Evolutionary conservation across 1,284 basidiomycete genomes (phyloP).

Genomic region (Leccinum variabile): DNA sequence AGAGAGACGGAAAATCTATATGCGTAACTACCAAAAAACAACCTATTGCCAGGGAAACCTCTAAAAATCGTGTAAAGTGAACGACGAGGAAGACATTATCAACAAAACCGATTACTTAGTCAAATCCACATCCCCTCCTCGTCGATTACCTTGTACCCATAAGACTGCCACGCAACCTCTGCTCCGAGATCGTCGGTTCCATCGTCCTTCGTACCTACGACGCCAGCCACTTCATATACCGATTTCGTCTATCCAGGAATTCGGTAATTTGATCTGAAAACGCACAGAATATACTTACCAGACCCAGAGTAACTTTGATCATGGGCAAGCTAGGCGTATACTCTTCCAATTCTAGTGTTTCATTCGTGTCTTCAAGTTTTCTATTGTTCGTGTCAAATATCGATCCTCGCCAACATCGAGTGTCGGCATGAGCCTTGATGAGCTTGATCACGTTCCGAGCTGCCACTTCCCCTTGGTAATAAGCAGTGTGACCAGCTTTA

Average conservation of each 20-base stretch:
- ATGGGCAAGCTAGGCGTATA: constrained; percentile 53
- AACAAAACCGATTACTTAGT: not conserved
- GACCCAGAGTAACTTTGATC: constrained; percentile 65
- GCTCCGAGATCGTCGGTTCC: constrained; percentile 50
- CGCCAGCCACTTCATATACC: constrained; percentile 43
- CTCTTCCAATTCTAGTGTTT: constrained; percentile 44
- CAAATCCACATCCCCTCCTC: constrained; percentile 31
- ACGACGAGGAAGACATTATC: not conserved
- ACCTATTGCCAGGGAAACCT: not conserved
- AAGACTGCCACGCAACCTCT: constrained; percentile 42
- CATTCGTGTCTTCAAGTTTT: constrained; percentile 10
- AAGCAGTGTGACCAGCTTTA: constrained; percentile 72
- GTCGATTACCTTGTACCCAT: constrained; percentile 27
- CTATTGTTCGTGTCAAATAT: not conserved
- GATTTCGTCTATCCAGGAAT: constrained; percentile 33
- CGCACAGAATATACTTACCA: constrained; percentile 28
- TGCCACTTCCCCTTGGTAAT: constrained; percentile 53
- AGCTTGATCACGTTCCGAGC: constrained; percentile 54
- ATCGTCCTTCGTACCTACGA: constrained; percentile 43
- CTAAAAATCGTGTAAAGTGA: not conserved
- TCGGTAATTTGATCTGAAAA: not conserved
- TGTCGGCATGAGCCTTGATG: constrained; percentile 20
- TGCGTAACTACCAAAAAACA: not conserved
- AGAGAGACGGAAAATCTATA: not conserved
- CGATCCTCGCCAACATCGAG: not conserved